Base-by-base conservation (phyloP, 1,139 yeast genomes). In the Kurtzmaniella quercitrusa region DNA sequence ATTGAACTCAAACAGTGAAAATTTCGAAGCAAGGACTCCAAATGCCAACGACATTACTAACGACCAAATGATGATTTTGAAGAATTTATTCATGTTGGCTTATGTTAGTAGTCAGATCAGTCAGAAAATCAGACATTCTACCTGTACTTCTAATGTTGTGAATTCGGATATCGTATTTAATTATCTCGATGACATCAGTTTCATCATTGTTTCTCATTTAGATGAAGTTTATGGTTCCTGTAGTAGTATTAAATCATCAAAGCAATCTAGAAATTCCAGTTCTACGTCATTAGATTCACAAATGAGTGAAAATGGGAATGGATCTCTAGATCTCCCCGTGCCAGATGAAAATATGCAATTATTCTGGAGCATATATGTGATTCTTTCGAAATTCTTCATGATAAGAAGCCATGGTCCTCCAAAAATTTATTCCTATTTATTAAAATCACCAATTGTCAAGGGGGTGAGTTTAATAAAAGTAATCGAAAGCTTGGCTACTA, bases 111-210 rank as follows among this genome's bases (percentile, higher is more conserved):
- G 39, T 8, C 38, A 36, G n/a, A 36, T 36, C 6, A 36, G 21
- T n/a, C 25, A 7, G n/a, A 19, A 14, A 36, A 36, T 36, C 5
- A 19, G 21, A 9, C 14, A 36, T 19, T 36, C 38, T 12, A 19
- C 38, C 7, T 19, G 23, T 14, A 36, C 38, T 6, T 19, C 16
- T 3, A 51, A 58, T 10, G 54, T 56, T 17, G 58, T 66, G 21
- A 61, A 62, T 21, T 60, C 60, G 33, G 72, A 68, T 46, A 62
- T 73, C 29, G 63, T 75, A 12, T 62, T 75, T 45, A 70, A 73
- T 50, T 74, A 74, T 49, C 58, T 76, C 40, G 72, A 75, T 51
- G 78, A 75, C 50, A 71, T 73, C 9, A 63, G 73, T 14, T 66
- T 59, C 43, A 65, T 69, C 25, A 58, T 67, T 17, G 50, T 63